These are phyloP conservation scores for Erythrobasidium hasegawianum DNA, from an alignment of 1,284 basidiomycete species.

Conservation along the genomic window DNA sequence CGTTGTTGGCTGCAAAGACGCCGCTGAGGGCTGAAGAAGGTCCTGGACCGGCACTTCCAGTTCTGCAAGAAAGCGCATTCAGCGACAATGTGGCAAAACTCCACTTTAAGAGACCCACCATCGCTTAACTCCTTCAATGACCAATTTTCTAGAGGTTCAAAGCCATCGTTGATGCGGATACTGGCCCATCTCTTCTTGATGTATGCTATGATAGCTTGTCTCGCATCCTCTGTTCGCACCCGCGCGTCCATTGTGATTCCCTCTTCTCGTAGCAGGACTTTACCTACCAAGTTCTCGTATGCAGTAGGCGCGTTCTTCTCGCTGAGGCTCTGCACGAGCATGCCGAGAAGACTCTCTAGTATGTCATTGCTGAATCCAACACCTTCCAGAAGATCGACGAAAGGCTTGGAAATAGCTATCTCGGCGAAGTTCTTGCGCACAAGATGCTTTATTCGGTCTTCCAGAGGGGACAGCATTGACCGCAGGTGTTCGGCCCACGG, in stretches of 20 bases:
- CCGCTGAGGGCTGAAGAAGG: constrained; percentile 52
- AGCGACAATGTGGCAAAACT: not conserved
- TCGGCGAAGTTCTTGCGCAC: constrained; percentile 38
- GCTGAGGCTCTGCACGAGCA: constrained; percentile 43
- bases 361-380: constrained; percentile 47
- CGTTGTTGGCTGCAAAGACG: constrained; percentile 47
- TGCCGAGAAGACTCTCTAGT: constrained; percentile 42
- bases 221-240: constrained; percentile 61
- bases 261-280: constrained; percentile 44
- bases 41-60: constrained; percentile 73
- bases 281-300: constrained; percentile 44
- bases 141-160: constrained; percentile 76
- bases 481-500: constrained; percentile 48
- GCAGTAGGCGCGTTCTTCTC: constrained; percentile 49
- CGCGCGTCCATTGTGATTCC: constrained; percentile 44
- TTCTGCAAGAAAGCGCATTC: constrained; percentile 56
- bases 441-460: constrained; percentile 39
- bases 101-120: constrained; percentile 56
- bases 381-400: constrained; percentile 44
- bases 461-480: constrained; percentile 48
- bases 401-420: constrained; percentile 40
- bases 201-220: constrained; percentile 58
- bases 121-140: constrained; percentile 79
- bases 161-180: constrained; percentile 73
- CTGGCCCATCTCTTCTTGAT: constrained; percentile 64